Evolutionary conservation across 805 yeast genomes (phyloP), one percentile per base, ranked within the genome.

Genomic region (Zygosaccharomyces gambellarensis): DNA sequence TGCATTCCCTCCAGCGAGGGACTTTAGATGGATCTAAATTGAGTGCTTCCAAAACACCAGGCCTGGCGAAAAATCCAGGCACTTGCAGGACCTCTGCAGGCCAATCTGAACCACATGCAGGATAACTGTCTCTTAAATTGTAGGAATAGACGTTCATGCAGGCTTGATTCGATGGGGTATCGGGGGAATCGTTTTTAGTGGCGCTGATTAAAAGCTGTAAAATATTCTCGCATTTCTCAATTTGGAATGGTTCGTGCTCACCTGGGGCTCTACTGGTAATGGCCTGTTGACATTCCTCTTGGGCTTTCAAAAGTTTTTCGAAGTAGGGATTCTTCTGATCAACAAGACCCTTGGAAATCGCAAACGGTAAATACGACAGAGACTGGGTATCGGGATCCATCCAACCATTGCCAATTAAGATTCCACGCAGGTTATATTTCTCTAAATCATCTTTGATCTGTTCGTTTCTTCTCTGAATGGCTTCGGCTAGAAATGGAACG

Each of bases 321-420:
- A 81, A 73, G 39, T 62, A 57, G 0, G 72, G 71, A 49, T 74
- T 74, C 3, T 59, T 58, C 3, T 65, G 55, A 21, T 71, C 60
- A 17, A 92, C 67, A 3, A 92, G 55, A 0, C 82, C 83, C 12
- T 79, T 74, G 17, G 81, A 75, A 23, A 81, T 54, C 0, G 86
- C 76, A 65, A 79, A 90, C 1, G 95, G 95, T 31, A 87, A 67
- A 58, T 85, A 87, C 14, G 95, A 80, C 52, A 88, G 73, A 46
- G 92, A 83, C 71, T 94, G 99, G 39, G 79, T 77, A 53, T 83
- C 79, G 1, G 98, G 97, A 42, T 89, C 90, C 11, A 90, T 80
- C 96, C 96, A 92, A 1, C 97, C 97, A 68, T 92, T 92, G 12
- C 97, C 97, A 50, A 94, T 83, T 54, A 90, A 55, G 7, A 89